Conservation (phyloP, 176 grass and related monocot genomes). For the Thinopyrum elongatum region DNA sequence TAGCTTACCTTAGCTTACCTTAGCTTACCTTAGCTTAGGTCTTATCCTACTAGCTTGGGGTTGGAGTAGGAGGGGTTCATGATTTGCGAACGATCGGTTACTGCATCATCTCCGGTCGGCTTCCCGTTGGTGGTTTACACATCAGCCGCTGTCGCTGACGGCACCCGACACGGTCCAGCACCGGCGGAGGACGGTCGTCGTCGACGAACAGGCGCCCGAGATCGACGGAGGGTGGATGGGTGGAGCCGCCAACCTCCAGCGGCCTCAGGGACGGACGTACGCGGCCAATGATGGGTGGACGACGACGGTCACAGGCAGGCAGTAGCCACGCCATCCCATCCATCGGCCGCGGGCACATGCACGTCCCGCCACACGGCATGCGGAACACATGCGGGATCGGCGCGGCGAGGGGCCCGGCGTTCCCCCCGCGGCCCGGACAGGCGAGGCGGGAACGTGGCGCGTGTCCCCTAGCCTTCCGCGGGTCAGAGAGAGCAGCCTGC, state of each 20-base stretch:
- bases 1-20: neutral
- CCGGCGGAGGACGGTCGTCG: neutral
- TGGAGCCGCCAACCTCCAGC: neutral
- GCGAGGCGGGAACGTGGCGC: constrained; percentile 7
- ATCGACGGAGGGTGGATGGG: neutral
- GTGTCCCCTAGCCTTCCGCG: neutral
- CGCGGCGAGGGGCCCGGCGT: neutral
- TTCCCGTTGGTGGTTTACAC: too few species aligned
- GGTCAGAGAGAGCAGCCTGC: neutral
- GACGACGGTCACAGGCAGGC: neutral
- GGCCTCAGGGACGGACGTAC: neutral
- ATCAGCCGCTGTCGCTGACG: neutral
- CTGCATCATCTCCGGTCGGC: neutral
- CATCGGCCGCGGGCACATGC: neutral
- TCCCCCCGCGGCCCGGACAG: neutral
- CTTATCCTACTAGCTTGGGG: neutral
- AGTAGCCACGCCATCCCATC: neutral
- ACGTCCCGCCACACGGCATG: neutral
- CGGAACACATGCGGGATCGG: constrained; percentile 7
- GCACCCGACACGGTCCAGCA: neutral
- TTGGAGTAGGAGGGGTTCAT: too few species aligned
- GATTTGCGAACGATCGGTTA: neutral
- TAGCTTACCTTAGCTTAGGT: neutral
- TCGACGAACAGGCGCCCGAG: neutral
- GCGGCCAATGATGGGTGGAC: neutral